Evolutionary conservation across 2,329 filamentous ascomycete genomes (phyloP).

Genomic region (Trichoderma brevicompactum): DNA sequence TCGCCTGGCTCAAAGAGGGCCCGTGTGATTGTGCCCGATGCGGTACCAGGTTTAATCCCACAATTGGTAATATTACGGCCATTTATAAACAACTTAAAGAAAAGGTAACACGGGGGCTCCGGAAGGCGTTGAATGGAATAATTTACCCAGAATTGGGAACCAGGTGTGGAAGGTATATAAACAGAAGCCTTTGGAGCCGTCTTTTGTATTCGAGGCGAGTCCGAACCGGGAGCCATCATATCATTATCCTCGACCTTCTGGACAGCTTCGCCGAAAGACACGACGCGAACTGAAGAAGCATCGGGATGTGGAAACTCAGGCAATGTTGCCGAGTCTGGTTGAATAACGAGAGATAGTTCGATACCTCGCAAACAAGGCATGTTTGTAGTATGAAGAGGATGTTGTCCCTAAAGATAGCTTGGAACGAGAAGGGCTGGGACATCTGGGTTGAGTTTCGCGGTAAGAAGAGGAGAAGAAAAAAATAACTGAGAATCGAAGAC

Average conservation of each 20-base stretch:
- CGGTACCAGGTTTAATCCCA: slow-evolving; percentile 50
- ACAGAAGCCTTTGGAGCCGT: slow-evolving; percentile 53
- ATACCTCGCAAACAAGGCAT: slow-evolving; percentile 59
- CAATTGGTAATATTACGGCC: slow-evolving; percentile 57
- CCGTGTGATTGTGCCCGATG: slow-evolving; percentile 48
- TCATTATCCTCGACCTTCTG: not conserved
- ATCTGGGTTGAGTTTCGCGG: too few relatives aligned
- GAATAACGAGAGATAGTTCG: slow-evolving; percentile 49
- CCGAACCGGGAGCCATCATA: not conserved
- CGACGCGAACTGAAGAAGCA: slow-evolving; percentile 42
- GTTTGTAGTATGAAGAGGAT: not conserved
- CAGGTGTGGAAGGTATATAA: slow-evolving; percentile 62
- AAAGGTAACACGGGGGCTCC: slow-evolving; percentile 48
- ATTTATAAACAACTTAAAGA: slow-evolving; percentile 62
- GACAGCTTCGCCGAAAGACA: slow-evolving; percentile 30
- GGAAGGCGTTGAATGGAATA: slow-evolving; percentile 49
- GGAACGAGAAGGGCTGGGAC: not conserved
- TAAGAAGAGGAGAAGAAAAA: not conserved
- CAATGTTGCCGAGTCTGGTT: slow-evolving; percentile 45
- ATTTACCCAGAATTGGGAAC: slow-evolving; percentile 57
- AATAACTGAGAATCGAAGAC: not conserved
- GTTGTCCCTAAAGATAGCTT: not conserved
- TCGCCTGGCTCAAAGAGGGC: slow-evolving; percentile 55
- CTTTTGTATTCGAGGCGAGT: slow-evolving; percentile 22
- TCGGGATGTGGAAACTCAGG: slow-evolving; percentile 62